Base-by-base conservation (phyloP, 1,284 basidiomycete species). In the Naganishia albida region DNA sequence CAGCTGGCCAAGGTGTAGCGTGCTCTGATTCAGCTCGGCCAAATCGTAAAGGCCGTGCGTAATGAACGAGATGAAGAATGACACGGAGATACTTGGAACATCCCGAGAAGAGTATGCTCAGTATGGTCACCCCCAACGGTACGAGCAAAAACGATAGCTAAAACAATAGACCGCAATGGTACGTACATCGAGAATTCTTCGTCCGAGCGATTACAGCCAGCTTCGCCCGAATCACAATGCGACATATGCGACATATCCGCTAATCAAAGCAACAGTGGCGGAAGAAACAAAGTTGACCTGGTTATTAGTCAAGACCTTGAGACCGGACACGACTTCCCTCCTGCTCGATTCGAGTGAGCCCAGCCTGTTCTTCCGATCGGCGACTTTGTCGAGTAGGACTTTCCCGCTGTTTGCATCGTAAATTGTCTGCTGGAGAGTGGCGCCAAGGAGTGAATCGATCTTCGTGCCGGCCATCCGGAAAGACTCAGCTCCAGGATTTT, bases 371-470 rank as follows among this genome's bases (percentile, higher is more conserved):
- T 60, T 46, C 38, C 49, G 26, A 1, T 34, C 43, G 18, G 23
- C 23, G 7, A 43, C 56, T 16, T 30, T 30, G 10, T 52, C 43
- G 12, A 87, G 85, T 28, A 93, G 81, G 53, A 97, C 83, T 54
- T 84, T 81, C 68, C 86, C 86, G 63, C 83, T 83, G 8, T 81
- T 79, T 42, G 78, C 78, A 10, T 87, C 88, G 78, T 88, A 96
- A 23, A 87, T 83, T 1, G 92, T 93, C 64, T 84, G 81, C 72
- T 98, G 94, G 0, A 95, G 76, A 0, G 90, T 92, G 0, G 93
- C 93, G 1, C 94, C 94, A 13, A 96, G 82, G 2, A 96, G 52
- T 0, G 90, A 93, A 75, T 96, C 93, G 60, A 91, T 75, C 87
- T 90, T 67, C 63, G 26, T 18, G 38, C 18, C 3, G 42, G 40